Evolutionary conservation across 2,329 filamentous ascomycete genomes (phyloP), one percentile per base, ranked within the genome.

Genomic region (Podosphaera fusca): DNA sequence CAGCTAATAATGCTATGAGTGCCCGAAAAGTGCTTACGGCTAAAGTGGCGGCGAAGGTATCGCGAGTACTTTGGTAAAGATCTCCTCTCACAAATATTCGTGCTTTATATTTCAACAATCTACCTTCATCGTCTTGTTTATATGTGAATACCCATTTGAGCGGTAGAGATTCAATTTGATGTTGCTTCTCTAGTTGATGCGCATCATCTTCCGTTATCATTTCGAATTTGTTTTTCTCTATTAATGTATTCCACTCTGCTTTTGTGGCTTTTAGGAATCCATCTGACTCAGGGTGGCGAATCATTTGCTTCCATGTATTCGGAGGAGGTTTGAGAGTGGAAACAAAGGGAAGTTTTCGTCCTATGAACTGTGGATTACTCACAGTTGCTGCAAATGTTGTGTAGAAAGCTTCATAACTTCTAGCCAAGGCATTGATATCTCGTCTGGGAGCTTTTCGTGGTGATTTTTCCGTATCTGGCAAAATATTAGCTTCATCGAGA

Each of bases 111-210:
- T 54, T 54, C 4, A 42, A 29, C 6, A 54, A 12, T 9, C 14
- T 38, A 7, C 51, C 51, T 30, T 54, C 12, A 33, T 51, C 1
- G 21, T 54, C 34, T 40, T 38, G 36, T n/a, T 54, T 54, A n/a
- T 54, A 54, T n/a, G 51, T 54, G 29, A 54, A 54, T 29, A 54
- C 51, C 34, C 34, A 54, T 31, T 54, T 54, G 2, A 54, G 36
- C 40, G 51, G 51, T 3, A 54, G n/a, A 29, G 36, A 29, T 40
- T 40, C 29, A 29, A 40, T 40, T 29, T 30, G 34, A 54, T 38
- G 14, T 38, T 35, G 50, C 30, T 35, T 14, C n/a, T 52, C 30
- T 12, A 35, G 49, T 34, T 34, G 10, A 4, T 14, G 5, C 35
- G 30, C 30, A 34, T 50, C 4, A 31, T 33, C 47, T 4, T 30